These are phyloP conservation scores for Eucalyptus urophylla DNA, from an alignment of 345 rosid genomes.

Conservation along the genomic window DNA sequence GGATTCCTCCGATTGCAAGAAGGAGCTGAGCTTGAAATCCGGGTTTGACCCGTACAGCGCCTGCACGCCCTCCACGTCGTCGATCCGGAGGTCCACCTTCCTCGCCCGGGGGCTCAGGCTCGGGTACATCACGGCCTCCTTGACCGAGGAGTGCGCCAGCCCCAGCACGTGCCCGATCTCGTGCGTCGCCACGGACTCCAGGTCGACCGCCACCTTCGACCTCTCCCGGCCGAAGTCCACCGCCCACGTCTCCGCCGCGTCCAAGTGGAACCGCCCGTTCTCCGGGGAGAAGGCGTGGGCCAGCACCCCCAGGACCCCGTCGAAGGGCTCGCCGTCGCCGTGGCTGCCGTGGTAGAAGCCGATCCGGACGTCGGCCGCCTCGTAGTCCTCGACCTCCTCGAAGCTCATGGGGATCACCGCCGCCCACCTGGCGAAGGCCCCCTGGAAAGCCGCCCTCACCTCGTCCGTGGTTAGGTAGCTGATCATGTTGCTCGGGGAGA, in stretches of 20 bases:
- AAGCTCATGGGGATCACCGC: constrained; percentile 63
- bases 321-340: constrained; percentile 85
- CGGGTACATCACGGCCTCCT: constrained; percentile 93
- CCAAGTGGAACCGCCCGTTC: constrained; percentile 75
- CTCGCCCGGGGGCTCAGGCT: constrained; percentile 51
- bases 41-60: constrained; percentile 78
- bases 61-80: constrained; percentile 79
- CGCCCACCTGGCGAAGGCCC: constrained; percentile 72
- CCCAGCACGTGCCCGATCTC: constrained; percentile 93
- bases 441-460: constrained; percentile 26
- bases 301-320: constrained; percentile 76
- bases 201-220: constrained; percentile 58
- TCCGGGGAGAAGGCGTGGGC: constrained; percentile 89
- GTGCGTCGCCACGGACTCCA: constrained; percentile 94
- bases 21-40: constrained; percentile 42
- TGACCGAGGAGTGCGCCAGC: constrained; percentile 62
- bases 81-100: constrained; percentile 57
- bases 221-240: constrained; percentile 31
- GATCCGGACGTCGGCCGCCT: constrained; percentile 46
- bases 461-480: constrained; percentile 35
- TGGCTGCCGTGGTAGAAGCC: constrained; percentile 60
- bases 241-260: constrained; percentile 74
- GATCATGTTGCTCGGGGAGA: constrained; percentile 35
- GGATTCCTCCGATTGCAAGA: constrained; percentile 46
- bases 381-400: constrained; percentile 26